Evolutionary conservation across 2,329 filamentous ascomycete species (phyloP), one percentile per base, ranked within the genome.

Genomic region (Diaporthe ilicicola): DNA sequence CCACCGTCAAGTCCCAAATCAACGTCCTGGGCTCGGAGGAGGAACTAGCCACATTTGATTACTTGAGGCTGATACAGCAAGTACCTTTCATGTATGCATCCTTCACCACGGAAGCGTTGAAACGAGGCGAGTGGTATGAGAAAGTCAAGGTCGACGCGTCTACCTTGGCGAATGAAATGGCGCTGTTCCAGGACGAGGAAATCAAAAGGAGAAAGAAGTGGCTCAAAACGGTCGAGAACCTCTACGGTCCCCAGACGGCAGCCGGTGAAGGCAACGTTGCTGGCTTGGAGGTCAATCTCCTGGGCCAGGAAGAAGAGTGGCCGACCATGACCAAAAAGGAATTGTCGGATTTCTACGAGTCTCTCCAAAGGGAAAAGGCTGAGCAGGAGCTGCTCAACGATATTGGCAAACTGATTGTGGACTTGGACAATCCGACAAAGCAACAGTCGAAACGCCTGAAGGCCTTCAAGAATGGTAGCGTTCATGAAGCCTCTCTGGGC

Each of bases 401-500:
- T 65, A 86, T 98, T 42, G 84, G 86, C 4, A 93, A 94, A 77
- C 88, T 94, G 22, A 88, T 97, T 72, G 90, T 91, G 72, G 94
- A 97, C 67, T 86, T 98, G 17, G 91, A 91, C 78, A 90, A 88
- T 69, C 94, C 95, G 3, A 96, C 94, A 0, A 94, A 92, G 76
- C 94, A 96, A 79, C 95, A 97, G 78, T 89, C 91, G 72, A 95
- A 94, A 80, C 90, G 94, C 70, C 89, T 96, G 8, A 97, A 95
- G 79, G 94, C 94, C 6, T 98, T 99, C 85, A 98, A 98, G 79
- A 96, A 97, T 78, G 96, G 96, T 19, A 98, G 96, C 78, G 89
- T 98, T 46, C 94, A 98, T 76, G 96, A 98, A 79, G 92, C 92
- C n/a, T 90, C 90, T 3, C 88, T 98, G 73, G 94, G 94, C n/a